These are phyloP conservation scores for Dioscorea cayenensis DNA, from an alignment of 116 monocot genomes.

Conservation along the genomic window DNA sequence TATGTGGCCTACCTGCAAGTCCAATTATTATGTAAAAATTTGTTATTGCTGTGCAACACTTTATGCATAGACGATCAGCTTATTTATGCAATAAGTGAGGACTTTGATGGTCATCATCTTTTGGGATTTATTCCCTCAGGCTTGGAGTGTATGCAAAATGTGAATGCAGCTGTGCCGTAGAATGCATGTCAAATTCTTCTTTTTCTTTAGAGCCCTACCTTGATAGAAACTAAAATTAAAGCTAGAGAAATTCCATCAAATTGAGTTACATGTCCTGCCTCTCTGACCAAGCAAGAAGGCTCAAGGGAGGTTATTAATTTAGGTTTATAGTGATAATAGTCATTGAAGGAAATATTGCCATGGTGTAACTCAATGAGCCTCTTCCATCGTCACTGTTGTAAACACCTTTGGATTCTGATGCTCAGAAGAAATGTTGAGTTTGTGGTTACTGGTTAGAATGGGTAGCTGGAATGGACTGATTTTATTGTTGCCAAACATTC, in stretches of 20 bases:
- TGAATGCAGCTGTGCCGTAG: not conserved
- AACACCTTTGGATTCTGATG: not conserved
- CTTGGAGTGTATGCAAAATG: not conserved
- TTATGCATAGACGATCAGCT: no score
- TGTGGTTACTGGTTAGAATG: not conserved
- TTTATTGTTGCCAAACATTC: not conserved
- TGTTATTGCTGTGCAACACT: no score
- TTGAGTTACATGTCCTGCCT: not conserved
- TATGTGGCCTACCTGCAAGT: no score
- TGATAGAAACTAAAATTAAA: no score
- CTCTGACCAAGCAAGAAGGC: not conserved
- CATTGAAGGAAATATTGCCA: not conserved
- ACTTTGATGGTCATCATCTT: not conserved
- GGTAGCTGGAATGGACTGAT: not conserved
- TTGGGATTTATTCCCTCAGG: not conserved
- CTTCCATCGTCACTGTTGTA: not conserved
- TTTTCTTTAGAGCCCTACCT: no score
- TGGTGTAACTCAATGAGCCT: not conserved
- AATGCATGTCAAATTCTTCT: not conserved
- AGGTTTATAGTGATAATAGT: not conserved
- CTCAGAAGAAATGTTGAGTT: not conserved
- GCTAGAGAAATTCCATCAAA: no score
- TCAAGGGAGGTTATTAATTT: not conserved
- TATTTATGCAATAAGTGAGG: not conserved
- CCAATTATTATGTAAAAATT: no score